Evolutionary conservation across 2,329 filamentous ascomycete genomes (phyloP).

Genomic region (Alternaria ethzedia): DNA sequence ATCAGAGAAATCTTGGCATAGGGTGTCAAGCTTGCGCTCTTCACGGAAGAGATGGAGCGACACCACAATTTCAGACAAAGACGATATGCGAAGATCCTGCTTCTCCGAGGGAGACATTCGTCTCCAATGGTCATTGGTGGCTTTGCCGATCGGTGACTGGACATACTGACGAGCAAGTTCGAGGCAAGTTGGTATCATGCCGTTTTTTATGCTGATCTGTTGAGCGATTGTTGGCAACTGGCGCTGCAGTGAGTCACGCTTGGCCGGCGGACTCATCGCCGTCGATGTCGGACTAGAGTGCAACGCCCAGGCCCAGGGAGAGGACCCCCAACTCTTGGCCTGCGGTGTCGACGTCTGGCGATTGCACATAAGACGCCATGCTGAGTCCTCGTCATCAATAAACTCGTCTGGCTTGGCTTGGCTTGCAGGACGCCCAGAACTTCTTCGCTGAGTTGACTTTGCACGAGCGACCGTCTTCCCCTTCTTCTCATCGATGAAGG

Average conservation of each 20-base stretch:
- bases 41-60: constrained; percentile 87
- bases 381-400: constrained; percentile 33
- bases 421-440: constrained; percentile 28
- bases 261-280: constrained; percentile 32
- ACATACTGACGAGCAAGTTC: constrained; percentile 44
- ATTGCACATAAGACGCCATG: constrained; percentile 45
- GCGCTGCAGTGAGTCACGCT: constrained; percentile 20
- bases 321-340: constrained; percentile 39
- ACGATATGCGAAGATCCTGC: constrained; percentile 56
- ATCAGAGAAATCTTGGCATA: constrained; percentile 57
- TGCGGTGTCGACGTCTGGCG: constrained; percentile 33
- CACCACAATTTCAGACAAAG: constrained; percentile 70
- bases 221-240: constrained; percentile 24
- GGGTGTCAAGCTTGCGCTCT: constrained; percentile 80
- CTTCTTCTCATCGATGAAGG: constrained; percentile 42
- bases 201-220: constrained; percentile 38
- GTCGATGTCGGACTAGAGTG: constrained; percentile 31
- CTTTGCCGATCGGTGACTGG: constrained; percentile 44
- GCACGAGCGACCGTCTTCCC: constrained; percentile 24
- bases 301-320: constrained; percentile 45
- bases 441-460: constrained; percentile 31
- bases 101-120: constrained; percentile 57
- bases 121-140: constrained; percentile 58
- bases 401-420: constrained; percentile 32
- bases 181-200: constrained; percentile 35